phyloP scores from a whole-genome alignment of 495 filamentous ascomycete species.

The Tuber indicum region DNA sequence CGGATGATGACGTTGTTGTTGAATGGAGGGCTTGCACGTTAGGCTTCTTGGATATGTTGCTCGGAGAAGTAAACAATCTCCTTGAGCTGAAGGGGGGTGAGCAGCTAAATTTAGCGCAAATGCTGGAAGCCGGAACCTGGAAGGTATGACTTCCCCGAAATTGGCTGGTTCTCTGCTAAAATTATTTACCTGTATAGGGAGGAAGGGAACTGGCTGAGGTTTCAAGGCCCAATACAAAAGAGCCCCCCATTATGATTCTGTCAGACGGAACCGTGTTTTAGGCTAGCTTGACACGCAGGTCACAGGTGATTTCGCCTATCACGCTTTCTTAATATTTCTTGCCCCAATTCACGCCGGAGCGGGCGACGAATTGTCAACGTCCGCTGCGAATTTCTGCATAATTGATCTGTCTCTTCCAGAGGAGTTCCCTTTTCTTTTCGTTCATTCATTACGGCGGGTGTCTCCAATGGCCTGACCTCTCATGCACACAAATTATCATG shows the following conservation, averaged over 20 bases:
- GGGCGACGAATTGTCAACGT: neutral
- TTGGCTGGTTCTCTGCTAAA: constrained; percentile 39
- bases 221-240: constrained; percentile 90
- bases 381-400: neutral
- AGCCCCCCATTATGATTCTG: constrained; percentile 91
- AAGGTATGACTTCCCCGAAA: constrained; percentile 56
- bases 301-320: neutral
- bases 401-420: neutral
- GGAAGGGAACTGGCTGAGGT: constrained; percentile 94
- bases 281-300: neutral
- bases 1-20: constrained; percentile 76
- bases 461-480: neutral
- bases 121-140: constrained; percentile 87
- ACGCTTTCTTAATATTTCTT: neutral
- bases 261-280: constrained; percentile 96
- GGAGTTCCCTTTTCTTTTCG: neutral
- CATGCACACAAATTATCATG: neutral
- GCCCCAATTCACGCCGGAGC: neutral
- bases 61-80: constrained; percentile 62
- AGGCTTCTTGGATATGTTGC: constrained; percentile 71
- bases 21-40: constrained; percentile 82
- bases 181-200: constrained; percentile 52
- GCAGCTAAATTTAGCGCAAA: constrained; percentile 65
- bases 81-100: constrained; percentile 50
- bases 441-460: neutral